Evolutionary conservation across 129 eudicot genomes (phyloP).

Genomic region (Tagetes patula): DNA sequence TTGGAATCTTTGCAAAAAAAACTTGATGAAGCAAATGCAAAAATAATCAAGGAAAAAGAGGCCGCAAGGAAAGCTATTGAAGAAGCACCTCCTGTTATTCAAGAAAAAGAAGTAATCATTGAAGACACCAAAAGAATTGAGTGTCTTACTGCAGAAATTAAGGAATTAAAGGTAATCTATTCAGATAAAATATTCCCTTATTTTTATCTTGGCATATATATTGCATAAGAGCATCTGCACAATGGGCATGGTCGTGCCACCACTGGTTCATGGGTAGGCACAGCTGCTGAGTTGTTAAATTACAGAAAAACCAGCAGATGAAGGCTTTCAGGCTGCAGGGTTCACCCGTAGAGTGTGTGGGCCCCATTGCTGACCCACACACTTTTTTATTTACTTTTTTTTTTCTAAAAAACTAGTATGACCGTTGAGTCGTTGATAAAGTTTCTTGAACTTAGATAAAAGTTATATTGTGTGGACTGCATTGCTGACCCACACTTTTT

Average conservation of each 20-base stretch:
- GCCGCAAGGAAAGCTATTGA: constrained; percentile 84
- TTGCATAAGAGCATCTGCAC: not conserved
- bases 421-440: not conserved
- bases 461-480: not conserved
- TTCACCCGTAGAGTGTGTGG: not conserved
- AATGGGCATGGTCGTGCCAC: not conserved
- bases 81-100: constrained; percentile 95
- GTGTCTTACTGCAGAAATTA: constrained; percentile 57
- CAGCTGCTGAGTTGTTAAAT: not conserved
- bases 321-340: not conserved
- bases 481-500: not conserved
- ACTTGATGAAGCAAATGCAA: constrained; percentile 77
- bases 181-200: not conserved
- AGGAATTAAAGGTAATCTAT: constrained; percentile 64
- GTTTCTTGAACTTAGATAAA: not conserved
- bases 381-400: not conserved
- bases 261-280: not conserved
- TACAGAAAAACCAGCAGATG: not conserved
- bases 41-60: constrained; percentile 70
- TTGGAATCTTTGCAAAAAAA: constrained; percentile 66
- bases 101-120: constrained; percentile 75
- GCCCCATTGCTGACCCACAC: not conserved
- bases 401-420: not conserved
- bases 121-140: constrained; percentile 77
- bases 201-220: not conserved